phyloP scores from a whole-genome alignment of 768 basidiomycete genomes.

The Epithele typhae region DNA sequence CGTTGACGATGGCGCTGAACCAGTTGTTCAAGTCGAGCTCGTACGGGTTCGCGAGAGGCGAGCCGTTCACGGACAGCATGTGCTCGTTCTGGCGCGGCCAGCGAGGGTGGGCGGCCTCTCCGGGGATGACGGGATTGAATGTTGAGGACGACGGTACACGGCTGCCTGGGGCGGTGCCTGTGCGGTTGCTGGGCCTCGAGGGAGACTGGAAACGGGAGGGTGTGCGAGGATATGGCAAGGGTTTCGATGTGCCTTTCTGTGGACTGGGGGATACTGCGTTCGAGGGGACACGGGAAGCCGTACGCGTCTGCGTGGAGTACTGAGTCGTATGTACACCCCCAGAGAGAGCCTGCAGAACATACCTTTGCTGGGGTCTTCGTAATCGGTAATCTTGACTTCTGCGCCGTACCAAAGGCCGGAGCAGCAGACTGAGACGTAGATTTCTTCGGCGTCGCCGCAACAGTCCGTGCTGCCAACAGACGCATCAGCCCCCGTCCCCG shows the following conservation, averaged over 20 bases:
- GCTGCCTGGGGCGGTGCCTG: slow-evolving; percentile 20
- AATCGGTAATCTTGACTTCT: slow-evolving; percentile 34
- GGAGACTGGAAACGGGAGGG: slow-evolving; percentile 48
- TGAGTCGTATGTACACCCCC: too few relatives aligned
- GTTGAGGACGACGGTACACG: slow-evolving; percentile 53
- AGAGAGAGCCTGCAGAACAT: slow-evolving; percentile 3
- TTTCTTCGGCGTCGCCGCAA: slow-evolving; percentile 51
- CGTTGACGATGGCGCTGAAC: slow-evolving; percentile 34
- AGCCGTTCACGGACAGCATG: slow-evolving; percentile 80
- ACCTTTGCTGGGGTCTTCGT: slow-evolving; percentile 30
- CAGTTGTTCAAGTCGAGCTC: slow-evolving; percentile 63
- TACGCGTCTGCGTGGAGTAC: slow-evolving; percentile 17
- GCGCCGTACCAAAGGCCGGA: slow-evolving; percentile 49
- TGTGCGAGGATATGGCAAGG: slow-evolving; percentile 24
- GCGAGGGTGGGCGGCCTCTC: slow-evolving; percentile 37
- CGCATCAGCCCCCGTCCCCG: neutral
- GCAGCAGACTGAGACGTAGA: slow-evolving; percentile 34
- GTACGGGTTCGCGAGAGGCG: slow-evolving; percentile 77
- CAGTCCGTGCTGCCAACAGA: slow-evolving; percentile 36
- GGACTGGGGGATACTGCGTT: slow-evolving; percentile 31
- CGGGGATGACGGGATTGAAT: slow-evolving; percentile 69
- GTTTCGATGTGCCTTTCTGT: slow-evolving; percentile 26
- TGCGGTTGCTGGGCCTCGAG: slow-evolving; percentile 19
- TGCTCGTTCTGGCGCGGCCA: slow-evolving; percentile 71
- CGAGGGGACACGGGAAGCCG: slow-evolving; percentile 24